Conservation (phyloP, 371 early-diverging fungal species). For the Syncephalastrum racemosum region DNA sequence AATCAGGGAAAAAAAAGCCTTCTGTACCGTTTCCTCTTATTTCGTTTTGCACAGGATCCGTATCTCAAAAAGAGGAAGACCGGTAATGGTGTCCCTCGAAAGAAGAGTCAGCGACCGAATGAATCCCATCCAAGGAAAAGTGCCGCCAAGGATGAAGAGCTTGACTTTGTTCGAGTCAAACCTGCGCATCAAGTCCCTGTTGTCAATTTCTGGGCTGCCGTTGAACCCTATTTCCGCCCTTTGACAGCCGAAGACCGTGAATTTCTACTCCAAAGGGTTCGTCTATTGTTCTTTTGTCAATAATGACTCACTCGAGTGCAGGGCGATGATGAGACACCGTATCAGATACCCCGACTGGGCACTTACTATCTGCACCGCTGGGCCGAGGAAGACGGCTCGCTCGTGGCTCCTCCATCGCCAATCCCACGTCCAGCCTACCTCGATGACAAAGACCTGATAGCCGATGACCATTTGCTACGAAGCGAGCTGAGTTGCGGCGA, state of each 20-base stretch:
- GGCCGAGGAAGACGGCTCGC: conserved; percentile 74
- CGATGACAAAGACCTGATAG: not conserved
- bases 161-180: conserved; percentile 46
- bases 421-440: not conserved
- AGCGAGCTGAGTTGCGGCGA: conserved; percentile 56
- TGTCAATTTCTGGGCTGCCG: conserved; percentile 74
- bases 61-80: too few relatives aligned
- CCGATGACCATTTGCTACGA: not conserved
- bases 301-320: not conserved
- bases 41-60: too few relatives aligned
- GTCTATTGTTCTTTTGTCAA: not conserved
- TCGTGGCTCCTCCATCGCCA: not conserved
- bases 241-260: conserved; percentile 78
- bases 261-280: conserved; percentile 57
- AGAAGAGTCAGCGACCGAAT: not conserved
- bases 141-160: conserved; percentile 18
- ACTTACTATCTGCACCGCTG: conserved; percentile 75
- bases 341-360: conserved; percentile 76
- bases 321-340: conserved; percentile 71
- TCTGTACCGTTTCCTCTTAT: too few relatives aligned
- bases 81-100: too few relatives aligned
- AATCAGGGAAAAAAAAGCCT: too few relatives aligned
- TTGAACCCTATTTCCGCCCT: conserved; percentile 83
- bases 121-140: conserved; percentile 3
- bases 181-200: conserved; percentile 76